Evolutionary conservation across 306 rosid genomes (phyloP), one percentile per base, ranked within the genome.

Genomic region (Inga oerstediana): DNA sequence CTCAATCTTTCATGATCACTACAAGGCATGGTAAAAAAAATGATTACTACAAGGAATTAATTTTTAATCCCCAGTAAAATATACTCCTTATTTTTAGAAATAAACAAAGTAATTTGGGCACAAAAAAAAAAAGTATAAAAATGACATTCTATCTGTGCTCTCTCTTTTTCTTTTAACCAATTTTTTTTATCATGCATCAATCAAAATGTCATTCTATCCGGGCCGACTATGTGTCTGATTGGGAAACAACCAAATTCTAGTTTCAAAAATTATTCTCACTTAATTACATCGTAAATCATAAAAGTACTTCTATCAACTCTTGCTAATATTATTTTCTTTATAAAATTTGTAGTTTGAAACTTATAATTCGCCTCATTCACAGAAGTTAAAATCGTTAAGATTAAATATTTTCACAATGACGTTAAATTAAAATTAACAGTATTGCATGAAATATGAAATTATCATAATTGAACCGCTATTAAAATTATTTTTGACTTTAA

Each of bases 201-300:
- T 20, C n/a, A 52, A 16, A 52, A 52, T 52, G 59, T 1, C 59
- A 52, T 5, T 52, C 56, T 52, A 17, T 52, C 10, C 10, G n/a
- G 8, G 4, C n/a, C 59, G 7, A 0, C n/a, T 16, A 16, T 16
- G 54, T 1, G 16, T 15, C 20, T 17, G 7, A 16, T 39, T 5
- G 8, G 8, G 37, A 35, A 35, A 35, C 4, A 35, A 32, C 34
- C 3, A 32, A 32, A 32, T 3, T 32, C 3, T 32, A 3, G 3
- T 32, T 32, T 32, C 1, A 2, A 3, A 32, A 32, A 32, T 32
- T 32, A 32, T 32, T 39, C 0, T 5, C 1, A 39, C 0, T 6
- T 39, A 39, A 0, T 39, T 39, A 39, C 0, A 0, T 0, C 7
- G 0, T 6, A 5, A 39, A 39, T 39, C 0, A 0, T 1, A 39